Percentiles rank a stretch among this genome's conserved stretches.
These are phyloP conservation scores for Agapanthus africanus DNA, from an alignment of 106 monocot genomes.

Conservation along the genomic window DNA sequence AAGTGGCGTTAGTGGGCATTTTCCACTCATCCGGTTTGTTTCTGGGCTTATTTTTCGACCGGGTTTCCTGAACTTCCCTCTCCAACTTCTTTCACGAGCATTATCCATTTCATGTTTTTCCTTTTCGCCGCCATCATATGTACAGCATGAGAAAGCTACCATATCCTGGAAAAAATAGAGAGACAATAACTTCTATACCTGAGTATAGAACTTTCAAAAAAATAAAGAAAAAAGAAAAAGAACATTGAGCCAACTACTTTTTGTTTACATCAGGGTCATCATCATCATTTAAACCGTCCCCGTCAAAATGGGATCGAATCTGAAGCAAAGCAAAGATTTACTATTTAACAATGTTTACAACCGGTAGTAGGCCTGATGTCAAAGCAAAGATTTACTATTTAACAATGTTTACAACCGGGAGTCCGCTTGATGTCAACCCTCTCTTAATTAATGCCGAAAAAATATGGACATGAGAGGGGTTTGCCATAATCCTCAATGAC, in stretches of 20 bases:
- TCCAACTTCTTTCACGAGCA: conserved; percentile 92
- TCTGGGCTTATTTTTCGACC: conserved; percentile 64
- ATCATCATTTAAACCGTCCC: too few relatives aligned
- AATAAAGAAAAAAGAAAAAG: neutral
- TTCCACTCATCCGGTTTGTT: conserved; percentile 65
- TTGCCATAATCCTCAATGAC: too few relatives aligned
- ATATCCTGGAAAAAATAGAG: conserved; percentile 54
- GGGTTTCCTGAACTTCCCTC: conserved; percentile 80
- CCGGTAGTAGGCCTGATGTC: too few relatives aligned
- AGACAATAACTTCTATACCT: neutral
- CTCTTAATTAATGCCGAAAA: too few relatives aligned
- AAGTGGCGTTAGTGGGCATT: conserved; percentile 87
- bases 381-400: too few relatives aligned
- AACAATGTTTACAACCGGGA: too few relatives aligned
- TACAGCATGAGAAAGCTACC: conserved; percentile 96
- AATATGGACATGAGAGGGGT: too few relatives aligned
- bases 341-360: too few relatives aligned
- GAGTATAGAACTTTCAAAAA: neutral
- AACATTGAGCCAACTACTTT: neutral
- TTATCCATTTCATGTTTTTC: conserved; percentile 89
- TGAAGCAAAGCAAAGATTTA: too few relatives aligned
- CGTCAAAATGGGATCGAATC: too few relatives aligned
- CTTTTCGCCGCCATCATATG: conserved; percentile 77
- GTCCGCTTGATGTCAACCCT: too few relatives aligned
- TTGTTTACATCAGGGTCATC: too few relatives aligned